Conservation (phyloP, 2,329 filamentous ascomycete genomes). For the Raffaelea albimanens region DNA sequence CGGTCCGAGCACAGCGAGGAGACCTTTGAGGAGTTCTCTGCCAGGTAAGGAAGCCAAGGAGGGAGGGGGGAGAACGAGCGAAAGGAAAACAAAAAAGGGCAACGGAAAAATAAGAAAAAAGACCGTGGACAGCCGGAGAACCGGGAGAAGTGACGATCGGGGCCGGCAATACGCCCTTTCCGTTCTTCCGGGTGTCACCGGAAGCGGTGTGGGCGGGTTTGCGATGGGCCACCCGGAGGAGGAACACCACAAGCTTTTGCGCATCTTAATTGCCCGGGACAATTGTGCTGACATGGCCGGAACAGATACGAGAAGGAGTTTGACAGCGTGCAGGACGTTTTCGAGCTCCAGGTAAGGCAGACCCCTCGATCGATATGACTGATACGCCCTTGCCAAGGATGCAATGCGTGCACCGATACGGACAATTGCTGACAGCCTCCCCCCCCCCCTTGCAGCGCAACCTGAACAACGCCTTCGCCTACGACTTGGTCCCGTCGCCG, state of each 20-base stretch:
- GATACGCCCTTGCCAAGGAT: too few species aligned
- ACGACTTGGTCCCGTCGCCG: conserved; percentile 95
- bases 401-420: too few species aligned
- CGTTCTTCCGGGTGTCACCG: background rate
- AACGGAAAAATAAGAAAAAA: too few species aligned
- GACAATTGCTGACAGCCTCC: conserved; percentile 1
- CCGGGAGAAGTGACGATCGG: too few species aligned
- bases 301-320: conserved; percentile 98
- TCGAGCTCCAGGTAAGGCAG: conserved; percentile 86
- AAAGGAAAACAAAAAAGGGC: too few species aligned
- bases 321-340: conserved; percentile 93
- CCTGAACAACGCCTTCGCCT: conserved; percentile 98
- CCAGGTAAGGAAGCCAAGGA: conserved; percentile 58
- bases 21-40: conserved; percentile 97
- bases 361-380: too few species aligned
- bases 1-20: conserved; percentile 72
- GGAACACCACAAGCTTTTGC: too few species aligned
- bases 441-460: conserved; percentile 49
- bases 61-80: background rate
- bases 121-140: too few species aligned
- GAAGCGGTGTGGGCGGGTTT: background rate
- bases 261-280: too few species aligned
- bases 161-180: too few species aligned
- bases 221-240: too few species aligned
- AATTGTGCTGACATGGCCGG: conserved; percentile 13